These are phyloP conservation scores for Polyplosphaeria fusca DNA, from an alignment of 495 filamentous ascomycete genomes.

Conservation along the genomic window DNA sequence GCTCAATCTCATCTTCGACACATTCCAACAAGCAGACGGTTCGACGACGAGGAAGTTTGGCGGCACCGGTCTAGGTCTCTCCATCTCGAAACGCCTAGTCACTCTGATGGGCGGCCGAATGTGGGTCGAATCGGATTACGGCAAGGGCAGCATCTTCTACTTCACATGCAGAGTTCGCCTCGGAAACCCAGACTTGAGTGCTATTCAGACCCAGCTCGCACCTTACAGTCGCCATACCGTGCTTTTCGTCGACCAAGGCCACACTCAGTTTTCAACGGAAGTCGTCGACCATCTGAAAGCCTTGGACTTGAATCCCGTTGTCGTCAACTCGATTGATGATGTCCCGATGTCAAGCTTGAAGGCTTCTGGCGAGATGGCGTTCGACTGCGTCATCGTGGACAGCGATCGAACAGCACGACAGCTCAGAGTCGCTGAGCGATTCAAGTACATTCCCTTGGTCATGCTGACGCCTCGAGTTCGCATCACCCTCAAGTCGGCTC, in stretches of 20 bases:
- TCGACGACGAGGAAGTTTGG: slow-evolving; percentile 97
- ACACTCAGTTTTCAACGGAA: slow-evolving; percentile 69
- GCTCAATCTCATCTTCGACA: slow-evolving; percentile 97
- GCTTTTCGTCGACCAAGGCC: slow-evolving; percentile 91
- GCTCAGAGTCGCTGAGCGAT: slow-evolving; percentile 81
- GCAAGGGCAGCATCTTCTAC: slow-evolving; percentile 90
- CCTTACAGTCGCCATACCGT: slow-evolving; percentile 92
- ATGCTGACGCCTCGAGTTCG: slow-evolving; percentile 86
- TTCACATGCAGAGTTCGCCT: slow-evolving; percentile 94
- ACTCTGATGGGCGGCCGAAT: slow-evolving; percentile 97
- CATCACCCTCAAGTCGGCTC: slow-evolving; percentile 87
- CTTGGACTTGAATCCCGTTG: slow-evolving; percentile 75
- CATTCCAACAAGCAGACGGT: slow-evolving; percentile 98
- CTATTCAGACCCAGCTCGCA: slow-evolving; percentile 77
- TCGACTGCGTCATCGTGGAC: slow-evolving; percentile 97
- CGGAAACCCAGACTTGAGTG: slow-evolving; percentile 73
- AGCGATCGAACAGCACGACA: slow-evolving; percentile 84
- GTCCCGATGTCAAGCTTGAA: slow-evolving; percentile 52
- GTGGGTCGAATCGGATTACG: slow-evolving; percentile 93
- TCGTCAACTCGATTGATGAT: slow-evolving; percentile 65
- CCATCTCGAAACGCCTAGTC: slow-evolving; percentile 92
- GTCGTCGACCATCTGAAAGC: slow-evolving; percentile 77
- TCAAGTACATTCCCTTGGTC: slow-evolving; percentile 97
- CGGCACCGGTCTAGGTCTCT: slow-evolving; percentile 91
- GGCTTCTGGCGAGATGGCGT: slow-evolving; percentile 60